Percentiles rank a stretch among this genome's conserved stretches.
Evolutionary conservation across 352 stramenopile species (phyloP).

Genomic region (Globisporangium nodosum): DNA sequence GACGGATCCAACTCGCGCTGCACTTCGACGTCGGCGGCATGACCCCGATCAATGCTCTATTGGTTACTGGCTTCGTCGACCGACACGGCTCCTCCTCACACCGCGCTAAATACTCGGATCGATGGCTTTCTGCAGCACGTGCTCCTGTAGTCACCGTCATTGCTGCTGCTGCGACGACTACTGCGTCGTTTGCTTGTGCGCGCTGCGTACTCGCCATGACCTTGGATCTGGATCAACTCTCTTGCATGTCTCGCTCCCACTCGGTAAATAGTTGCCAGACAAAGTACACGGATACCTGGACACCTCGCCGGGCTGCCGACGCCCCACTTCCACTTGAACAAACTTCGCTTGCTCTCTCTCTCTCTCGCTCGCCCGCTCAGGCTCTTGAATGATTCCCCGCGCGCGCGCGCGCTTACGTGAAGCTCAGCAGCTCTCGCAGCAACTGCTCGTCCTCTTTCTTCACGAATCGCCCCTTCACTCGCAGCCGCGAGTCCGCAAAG

Average conservation of each 20-base stretch:
- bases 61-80: slow-evolving; percentile 9
- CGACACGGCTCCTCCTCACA: slow-evolving; percentile 1
- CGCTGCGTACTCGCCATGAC: neutral
- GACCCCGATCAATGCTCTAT: slow-evolving; percentile 1
- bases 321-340: neutral
- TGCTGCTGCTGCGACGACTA: neutral
- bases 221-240: slow-evolving; percentile 2
- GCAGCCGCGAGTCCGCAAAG: slow-evolving; percentile 95
- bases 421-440: slow-evolving; percentile 76
- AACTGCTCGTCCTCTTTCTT: slow-evolving; percentile 97
- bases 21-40: neutral
- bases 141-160: neutral
- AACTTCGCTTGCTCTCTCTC: neutral
- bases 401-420: slow-evolving; percentile 44
- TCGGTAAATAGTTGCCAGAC: slow-evolving; percentile 16
- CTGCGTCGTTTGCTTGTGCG: neutral
- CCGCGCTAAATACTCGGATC: slow-evolving; percentile 16
- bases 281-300: slow-evolving; percentile 11
- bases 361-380: neutral
- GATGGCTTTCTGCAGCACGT: neutral
- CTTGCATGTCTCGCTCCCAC: slow-evolving; percentile 5
- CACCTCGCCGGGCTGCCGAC: neutral
- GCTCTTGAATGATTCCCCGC: neutral
- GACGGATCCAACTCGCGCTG: neutral
- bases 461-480: slow-evolving; percentile 96